Base-by-base conservation (phyloP, 768 basidiomycete genomes). In the Mycena chlorophos region DNA sequence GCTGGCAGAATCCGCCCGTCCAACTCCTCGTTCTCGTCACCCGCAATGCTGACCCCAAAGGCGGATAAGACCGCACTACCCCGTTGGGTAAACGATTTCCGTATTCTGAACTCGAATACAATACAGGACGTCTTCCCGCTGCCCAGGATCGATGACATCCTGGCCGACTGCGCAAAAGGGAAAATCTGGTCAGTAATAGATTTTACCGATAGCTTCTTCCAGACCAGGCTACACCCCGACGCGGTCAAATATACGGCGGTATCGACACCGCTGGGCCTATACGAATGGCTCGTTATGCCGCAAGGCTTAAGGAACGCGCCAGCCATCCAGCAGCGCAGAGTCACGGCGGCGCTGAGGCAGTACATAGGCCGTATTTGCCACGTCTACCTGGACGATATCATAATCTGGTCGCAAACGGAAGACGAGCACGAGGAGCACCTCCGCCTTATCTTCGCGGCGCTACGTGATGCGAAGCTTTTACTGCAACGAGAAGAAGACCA, bases 311-410 rank as follows among this genome's bases (percentile, higher is more conserved):
- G 63, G 17, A 77, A 76, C 54, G 66, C 71, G 0, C 73, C 69
- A 0, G 55, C 72, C 0, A 71, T 71, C 0, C 73, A 76, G 42
- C 74, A 75, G 29, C 52, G 65, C n/a, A n/a, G 0, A 55, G 69
- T 0, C 71, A 73, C 66, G 2, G 49, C 56, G 2, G 73, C 75
- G 0, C 63, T 82, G 0, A 42, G 60, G 0, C 55, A 66, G 0
- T 62, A 64, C 12, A 69, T 82, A 22, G 76, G 78, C 0, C 63
- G 64, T 1, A 71, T 78, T 40, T 75, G 75, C 49, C 73, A 79
- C 51, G 68, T 77, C 0, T 80, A 80, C 54, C 63, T 80, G 0
- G 75, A 81, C 52, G 71, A 79, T 49, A 75, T 79, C 37, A 64
- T 80, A 12, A 76, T 79, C 23, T 80, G 74, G 72, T 81, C 76